Base-by-base conservation (phyloP, 345 rosid species). In the Toxicodendron radicans region DNA sequence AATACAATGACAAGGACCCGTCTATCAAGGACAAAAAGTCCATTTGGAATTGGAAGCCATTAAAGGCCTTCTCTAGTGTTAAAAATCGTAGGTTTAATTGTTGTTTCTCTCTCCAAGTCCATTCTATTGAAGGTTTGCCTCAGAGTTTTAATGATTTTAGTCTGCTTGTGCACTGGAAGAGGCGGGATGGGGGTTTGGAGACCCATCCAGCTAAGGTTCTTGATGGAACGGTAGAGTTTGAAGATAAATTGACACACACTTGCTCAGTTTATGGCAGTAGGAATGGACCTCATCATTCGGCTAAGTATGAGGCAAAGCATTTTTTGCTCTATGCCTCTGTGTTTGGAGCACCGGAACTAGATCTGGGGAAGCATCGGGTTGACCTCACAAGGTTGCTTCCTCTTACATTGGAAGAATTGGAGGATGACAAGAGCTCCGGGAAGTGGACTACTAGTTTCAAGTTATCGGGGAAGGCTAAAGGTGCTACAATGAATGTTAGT, bases 311-410 rank as follows among this genome's bases (percentile, higher is more conserved):
- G 80, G 95, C 97, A 11, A 95, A 91, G 76, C 97, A 91, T 87
- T 95, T 92, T 85, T 82, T 92, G 87, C 87, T 95, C 49, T 91
- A 84, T 76, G 94, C 84, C 48, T 77, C 89, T 52, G 80, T 87
- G 71, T 76, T 79, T 76, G 90, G 86, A 73, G 79, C 82, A 20
- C 91, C 87, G 1, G 97, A 87, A 67, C 82, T 89, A 83, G 97
- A 95, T 83, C 79, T 95, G 83, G 99, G 99, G 51, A 95, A 92
- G 87, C 99, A 95, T 77, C 90, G 97, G 70, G 87, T 95, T 80
- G 99, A 95, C 67, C 93, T 95, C 72, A 89, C 99, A 0, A 90
- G 89, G 72, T 76, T 95, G 81, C 95, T 95, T 79, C 99, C 99
- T 64, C 88, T 91, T 74, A 89, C 99, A 18, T 79, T 92, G 79